phyloP scores from a whole-genome alignment of 2,329 filamentous ascomycete species.

The Trichoderma citrinoviride region DNA sequence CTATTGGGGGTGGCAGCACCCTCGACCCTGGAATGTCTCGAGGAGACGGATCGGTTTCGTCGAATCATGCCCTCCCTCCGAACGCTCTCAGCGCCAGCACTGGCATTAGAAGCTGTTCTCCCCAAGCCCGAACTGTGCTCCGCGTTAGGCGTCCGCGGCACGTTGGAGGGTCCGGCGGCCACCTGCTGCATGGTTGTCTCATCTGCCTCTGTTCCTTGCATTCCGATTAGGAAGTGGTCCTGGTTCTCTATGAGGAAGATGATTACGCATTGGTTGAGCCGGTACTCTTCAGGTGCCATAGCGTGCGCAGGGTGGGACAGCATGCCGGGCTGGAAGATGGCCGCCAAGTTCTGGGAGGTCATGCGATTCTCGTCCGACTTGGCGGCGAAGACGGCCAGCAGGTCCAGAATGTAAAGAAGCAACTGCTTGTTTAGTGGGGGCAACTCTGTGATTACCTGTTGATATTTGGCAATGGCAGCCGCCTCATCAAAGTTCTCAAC shows the following conservation, averaged over 20 bases:
- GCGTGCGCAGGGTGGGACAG: constrained; percentile 91
- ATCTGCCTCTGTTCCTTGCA: constrained; percentile 98
- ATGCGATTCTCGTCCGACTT: constrained; percentile 97
- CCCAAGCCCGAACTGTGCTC: constrained; percentile 50
- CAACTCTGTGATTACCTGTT: constrained; percentile 86
- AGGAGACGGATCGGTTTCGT: constrained; percentile 89
- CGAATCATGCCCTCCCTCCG: constrained; percentile 76
- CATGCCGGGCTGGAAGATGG: constrained; percentile 96
- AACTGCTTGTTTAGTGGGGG: constrained; percentile 91
- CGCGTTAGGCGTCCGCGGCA: constrained; percentile 45
- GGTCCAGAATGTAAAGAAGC: constrained; percentile 90
- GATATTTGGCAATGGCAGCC: constrained; percentile 77
- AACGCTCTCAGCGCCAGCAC: constrained; percentile 82
- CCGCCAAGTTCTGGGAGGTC: constrained; percentile 89
- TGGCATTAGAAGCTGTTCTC: constrained; percentile 80
- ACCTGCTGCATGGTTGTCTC: constrained; percentile 67
- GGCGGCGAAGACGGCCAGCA: constrained; percentile 93
- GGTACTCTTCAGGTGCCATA: constrained; percentile 93
- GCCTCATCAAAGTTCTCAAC: constrained; percentile 62
- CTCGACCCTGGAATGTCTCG: constrained; percentile 77
- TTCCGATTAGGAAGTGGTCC: constrained; percentile 96
- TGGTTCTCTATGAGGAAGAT: constrained; percentile 99
- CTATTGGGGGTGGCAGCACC: constrained; percentile 68
- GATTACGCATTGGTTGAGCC: constrained; percentile 91
- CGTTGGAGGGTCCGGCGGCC: constrained; percentile 63